A percentile compares a stretch with the other conserved stretches of the same genome.
Conservation (phyloP, 345 rosid genomes). For the Kernera saxatilis region DNA sequence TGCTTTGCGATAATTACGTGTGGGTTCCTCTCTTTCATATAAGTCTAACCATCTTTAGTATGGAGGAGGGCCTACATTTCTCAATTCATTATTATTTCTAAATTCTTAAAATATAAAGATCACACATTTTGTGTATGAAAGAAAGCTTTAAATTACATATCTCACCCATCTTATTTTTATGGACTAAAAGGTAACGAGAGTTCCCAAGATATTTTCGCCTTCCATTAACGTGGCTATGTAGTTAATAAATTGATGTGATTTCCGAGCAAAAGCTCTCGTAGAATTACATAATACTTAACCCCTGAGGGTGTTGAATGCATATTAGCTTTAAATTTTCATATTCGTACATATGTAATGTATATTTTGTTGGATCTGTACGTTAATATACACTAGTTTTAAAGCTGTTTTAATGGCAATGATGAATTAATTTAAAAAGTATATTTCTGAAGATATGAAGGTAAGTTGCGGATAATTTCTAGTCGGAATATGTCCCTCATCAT, state of each 20-base stretch:
- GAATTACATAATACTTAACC: neutral
- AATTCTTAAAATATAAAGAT: slow-evolving; percentile 2
- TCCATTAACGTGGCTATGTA: slow-evolving; percentile 2
- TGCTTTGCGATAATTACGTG: slow-evolving; percentile 19
- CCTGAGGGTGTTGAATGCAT: neutral
- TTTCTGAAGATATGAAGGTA: neutral
- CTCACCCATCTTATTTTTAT: slow-evolving; percentile 10
- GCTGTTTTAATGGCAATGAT: neutral
- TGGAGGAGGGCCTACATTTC: slow-evolving; percentile 24
- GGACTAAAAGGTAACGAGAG: slow-evolving; percentile 10
- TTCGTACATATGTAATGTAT: neutral
- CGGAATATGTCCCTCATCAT: neutral
- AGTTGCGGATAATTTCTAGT: neutral
- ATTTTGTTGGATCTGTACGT: neutral
- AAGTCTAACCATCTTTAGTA: slow-evolving; percentile 8
- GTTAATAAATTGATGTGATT: slow-evolving; percentile 4
- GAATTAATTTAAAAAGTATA: neutral
- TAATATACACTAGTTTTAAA: neutral
- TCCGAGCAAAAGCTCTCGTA: neutral
- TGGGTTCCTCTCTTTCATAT: slow-evolving; percentile 14
- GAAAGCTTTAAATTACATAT: neutral
- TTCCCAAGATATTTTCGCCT: neutral
- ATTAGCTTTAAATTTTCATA: neutral
- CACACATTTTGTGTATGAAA: slow-evolving; percentile 10
- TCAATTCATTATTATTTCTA: slow-evolving; percentile 11